Evolutionary conservation across 108 stramenopile species (phyloP).

Genomic region (Pseudonitzschia multistriata): DNA sequence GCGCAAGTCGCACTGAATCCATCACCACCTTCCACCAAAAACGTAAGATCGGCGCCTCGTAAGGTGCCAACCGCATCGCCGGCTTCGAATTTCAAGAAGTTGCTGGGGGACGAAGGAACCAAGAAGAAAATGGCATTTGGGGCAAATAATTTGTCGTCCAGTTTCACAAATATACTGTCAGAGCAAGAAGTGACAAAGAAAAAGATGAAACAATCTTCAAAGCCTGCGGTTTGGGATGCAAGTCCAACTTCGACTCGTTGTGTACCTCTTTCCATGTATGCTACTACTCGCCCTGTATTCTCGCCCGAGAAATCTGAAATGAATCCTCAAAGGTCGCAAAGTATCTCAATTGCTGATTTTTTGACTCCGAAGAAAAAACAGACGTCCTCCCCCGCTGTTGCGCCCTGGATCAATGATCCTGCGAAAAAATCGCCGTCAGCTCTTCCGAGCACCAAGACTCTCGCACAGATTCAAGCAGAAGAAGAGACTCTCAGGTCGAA

Average conservation of each 20-base stretch:
- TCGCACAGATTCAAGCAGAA: constrained; percentile 69
- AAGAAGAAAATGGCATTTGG: constrained; percentile 7
- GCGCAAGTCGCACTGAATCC: constrained; percentile 14
- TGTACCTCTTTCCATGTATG: constrained; percentile 18
- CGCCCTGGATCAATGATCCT: constrained; percentile 6
- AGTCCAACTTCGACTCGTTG: constrained; percentile 21
- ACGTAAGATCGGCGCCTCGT: neutral
- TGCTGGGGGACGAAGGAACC: neutral
- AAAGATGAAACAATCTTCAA: neutral
- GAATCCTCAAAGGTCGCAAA: neutral
- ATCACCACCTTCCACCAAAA: neutral
- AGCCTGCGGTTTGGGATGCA: constrained; percentile 9
- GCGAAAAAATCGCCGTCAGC: neutral
- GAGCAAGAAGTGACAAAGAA: constrained; percentile 2
- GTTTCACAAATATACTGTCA: neutral
- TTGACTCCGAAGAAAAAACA: constrained; percentile 14
- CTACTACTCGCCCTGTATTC: neutral
- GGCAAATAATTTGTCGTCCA: neutral
- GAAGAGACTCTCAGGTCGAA: constrained; percentile 51
- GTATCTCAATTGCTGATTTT: constrained; percentile 28
- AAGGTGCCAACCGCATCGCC: neutral
- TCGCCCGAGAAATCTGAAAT: neutral
- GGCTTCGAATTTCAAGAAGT: neutral
- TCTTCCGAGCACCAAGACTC: constrained; percentile 13
- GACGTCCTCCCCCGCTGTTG: neutral